Conservation (phyloP, 495 filamentous ascomycete species). For the Hamigera avellanea region DNA sequence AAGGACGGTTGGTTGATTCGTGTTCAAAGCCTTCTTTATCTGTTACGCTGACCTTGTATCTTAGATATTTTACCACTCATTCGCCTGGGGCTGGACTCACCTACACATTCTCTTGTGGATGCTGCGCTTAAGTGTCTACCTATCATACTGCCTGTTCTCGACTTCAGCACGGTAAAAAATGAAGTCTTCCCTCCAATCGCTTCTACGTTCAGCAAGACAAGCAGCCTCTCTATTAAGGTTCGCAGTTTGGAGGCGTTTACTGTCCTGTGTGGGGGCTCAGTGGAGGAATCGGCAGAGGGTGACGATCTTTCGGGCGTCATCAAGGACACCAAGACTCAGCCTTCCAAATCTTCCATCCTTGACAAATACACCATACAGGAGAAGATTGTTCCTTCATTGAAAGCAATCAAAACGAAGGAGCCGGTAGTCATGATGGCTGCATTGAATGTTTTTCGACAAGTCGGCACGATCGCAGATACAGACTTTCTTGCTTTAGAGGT, state of each 20-base stretch:
- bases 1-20: conserved; percentile 59
- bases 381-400: conserved; percentile 82
- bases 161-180: conserved; percentile 92
- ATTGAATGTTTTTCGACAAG: conserved; percentile 67
- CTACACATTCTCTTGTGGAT: conserved; percentile 81
- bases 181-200: conserved; percentile 90
- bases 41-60: conserved; percentile 9
- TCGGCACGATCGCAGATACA: conserved; percentile 70
- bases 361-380: conserved; percentile 98
- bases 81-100: conserved; percentile 67
- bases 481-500: conserved; percentile 94
- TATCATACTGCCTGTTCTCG: conserved; percentile 64
- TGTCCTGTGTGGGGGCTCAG: conserved; percentile 69
- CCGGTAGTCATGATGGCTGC: conserved; percentile 96
- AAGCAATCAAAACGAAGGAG: conserved; percentile 93
- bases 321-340: conserved; percentile 36
- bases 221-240: conserved; percentile 86
- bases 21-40: background rate
- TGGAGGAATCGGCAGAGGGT: conserved; percentile 23
- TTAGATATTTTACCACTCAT: conserved; percentile 79
- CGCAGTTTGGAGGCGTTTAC: conserved; percentile 80
- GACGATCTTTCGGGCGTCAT: conserved; percentile 57
- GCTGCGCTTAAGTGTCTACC: conserved; percentile 65
- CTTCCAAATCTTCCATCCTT: conserved; percentile 58
- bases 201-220: conserved; percentile 80